Percentiles rank a stretch among this genome's conserved stretches.
phyloP scores from a whole-genome alignment of 2,329 filamentous ascomycete genomes.

The Gliomastix tumulicola region DNA sequence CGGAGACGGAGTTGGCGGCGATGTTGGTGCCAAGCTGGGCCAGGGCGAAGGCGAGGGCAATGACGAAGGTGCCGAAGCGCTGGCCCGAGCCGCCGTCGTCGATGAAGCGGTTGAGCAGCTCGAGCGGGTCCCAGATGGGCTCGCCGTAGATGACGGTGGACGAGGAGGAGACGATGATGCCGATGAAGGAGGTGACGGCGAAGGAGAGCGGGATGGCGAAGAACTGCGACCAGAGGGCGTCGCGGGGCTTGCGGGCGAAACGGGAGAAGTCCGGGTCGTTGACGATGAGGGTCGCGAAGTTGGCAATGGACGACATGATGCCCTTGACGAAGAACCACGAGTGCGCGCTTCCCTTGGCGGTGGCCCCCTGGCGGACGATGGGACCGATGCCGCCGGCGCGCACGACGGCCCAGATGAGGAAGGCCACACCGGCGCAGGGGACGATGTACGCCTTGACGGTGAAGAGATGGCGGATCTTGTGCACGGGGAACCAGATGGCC shows the following conservation, averaged over 20 bases:
- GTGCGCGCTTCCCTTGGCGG: conserved; percentile 57
- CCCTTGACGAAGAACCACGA: conserved; percentile 80
- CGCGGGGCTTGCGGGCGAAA: conserved; percentile 69
- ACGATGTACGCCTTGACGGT: conserved; percentile 85
- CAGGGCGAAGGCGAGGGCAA: conserved; percentile 63
- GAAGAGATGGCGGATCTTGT: conserved; percentile 83
- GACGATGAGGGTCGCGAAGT: conserved; percentile 82
- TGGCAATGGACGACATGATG: conserved; percentile 84
- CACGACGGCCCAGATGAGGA: conserved; percentile 81
- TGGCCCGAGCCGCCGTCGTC: conserved; percentile 61
- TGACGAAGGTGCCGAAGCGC: conserved; percentile 70
- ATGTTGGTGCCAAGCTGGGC: conserved; percentile 85
- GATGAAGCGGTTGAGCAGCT: conserved; percentile 60
- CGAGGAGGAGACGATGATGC: conserved; percentile 70
- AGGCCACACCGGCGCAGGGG: conserved; percentile 73
- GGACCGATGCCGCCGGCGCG: conserved; percentile 78
- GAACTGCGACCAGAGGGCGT: conserved; percentile 77
- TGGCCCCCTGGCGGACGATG: conserved; percentile 64
- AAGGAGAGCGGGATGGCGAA: conserved; percentile 66
- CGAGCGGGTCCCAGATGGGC: conserved; percentile 67
- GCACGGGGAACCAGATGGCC: conserved; percentile 83
- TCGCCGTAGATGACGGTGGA: conserved; percentile 60
- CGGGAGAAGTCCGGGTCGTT: conserved; percentile 81
- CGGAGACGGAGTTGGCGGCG: conserved; percentile 78
- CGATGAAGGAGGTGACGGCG: conserved; percentile 76